Percentiles rank a stretch among this genome's conserved stretches.
Evolutionary conservation across 768 basidiomycete genomes (phyloP).

Genomic region (Hygrophorus pudorinus): DNA sequence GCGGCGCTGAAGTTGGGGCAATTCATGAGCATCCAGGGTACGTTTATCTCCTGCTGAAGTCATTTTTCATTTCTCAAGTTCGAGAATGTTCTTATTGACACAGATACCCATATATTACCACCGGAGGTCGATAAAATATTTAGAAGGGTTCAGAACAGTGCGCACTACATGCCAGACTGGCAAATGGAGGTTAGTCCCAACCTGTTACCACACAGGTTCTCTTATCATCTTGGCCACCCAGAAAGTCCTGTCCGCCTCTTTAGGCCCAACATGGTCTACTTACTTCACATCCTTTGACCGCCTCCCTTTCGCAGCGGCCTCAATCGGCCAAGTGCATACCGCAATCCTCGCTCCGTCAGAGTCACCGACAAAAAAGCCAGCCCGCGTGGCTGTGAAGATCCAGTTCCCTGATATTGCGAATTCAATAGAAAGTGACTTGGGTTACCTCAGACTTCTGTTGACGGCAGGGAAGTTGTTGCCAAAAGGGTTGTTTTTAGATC

Average conservation of each 20-base stretch:
- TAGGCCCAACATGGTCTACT: constrained; percentile 66
- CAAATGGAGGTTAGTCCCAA: constrained; percentile 73
- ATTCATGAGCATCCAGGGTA: constrained; percentile 93
- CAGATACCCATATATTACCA: constrained; percentile 85
- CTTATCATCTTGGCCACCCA: constrained; percentile 13
- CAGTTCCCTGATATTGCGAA: constrained; percentile 90
- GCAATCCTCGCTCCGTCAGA: constrained; percentile 48
- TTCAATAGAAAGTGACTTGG: constrained; percentile 81
- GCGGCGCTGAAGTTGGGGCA: constrained; percentile 96
- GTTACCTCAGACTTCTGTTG: constrained; percentile 76
- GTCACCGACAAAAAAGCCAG: constrained; percentile 45
- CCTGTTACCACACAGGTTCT: neutral
- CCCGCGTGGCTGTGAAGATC: constrained; percentile 72
- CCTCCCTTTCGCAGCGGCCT: constrained; percentile 89
- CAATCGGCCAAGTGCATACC: constrained; percentile 91
- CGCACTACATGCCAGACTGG: constrained; percentile 99
- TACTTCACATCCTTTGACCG: constrained; percentile 71
- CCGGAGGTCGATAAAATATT: constrained; percentile 84
- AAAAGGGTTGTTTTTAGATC: constrained; percentile 81
- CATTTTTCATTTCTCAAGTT: neutral
- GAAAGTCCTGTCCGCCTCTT: constrained; percentile 65
- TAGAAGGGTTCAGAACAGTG: constrained; percentile 84
- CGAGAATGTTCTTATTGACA: neutral
- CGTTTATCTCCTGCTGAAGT: constrained; percentile 5
- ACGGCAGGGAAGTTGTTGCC: constrained; percentile 77